Conservation (phyloP, 768 basidiomycete genomes). For the Amylocystis lapponica region DNA sequence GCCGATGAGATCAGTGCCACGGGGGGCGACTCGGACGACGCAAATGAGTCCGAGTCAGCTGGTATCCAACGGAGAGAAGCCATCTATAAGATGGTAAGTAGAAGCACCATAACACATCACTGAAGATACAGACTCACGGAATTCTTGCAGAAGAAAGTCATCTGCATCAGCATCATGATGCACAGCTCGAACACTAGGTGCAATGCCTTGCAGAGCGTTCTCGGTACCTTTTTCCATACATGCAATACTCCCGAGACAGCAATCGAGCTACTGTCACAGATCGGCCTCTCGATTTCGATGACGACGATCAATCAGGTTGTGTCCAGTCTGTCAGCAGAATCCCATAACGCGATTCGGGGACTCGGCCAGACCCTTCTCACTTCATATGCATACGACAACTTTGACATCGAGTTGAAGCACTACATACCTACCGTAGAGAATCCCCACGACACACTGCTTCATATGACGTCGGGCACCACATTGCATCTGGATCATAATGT, state of each 20-base stretch:
- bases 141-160: too few species aligned
- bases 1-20: too few species aligned
- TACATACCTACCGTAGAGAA: conserved; percentile 27
- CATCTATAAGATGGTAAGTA: too few species aligned
- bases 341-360: conserved; percentile 3
- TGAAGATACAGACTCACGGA: too few species aligned
- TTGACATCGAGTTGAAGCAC: conserved; percentile 33
- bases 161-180: too few species aligned
- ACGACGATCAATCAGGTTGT: conserved; percentile 15
- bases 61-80: too few species aligned
- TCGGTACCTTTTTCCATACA: conserved; percentile 20
- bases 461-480: conserved; percentile 29
- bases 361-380: conserved; percentile 21
- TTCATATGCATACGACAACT: conserved; percentile 38
- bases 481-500: conserved; percentile 22
- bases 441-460: conserved; percentile 18
- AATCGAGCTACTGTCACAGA: conserved; percentile 14
- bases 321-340: conserved; percentile 12
- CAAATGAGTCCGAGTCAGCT: too few species aligned
- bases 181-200: too few species aligned
- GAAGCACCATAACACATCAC: too few species aligned
- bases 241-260: conserved; percentile 20
- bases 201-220: too few species aligned
- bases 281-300: conserved; percentile 18
- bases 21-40: too few species aligned